These are phyloP conservation scores for Kwoniella bestiolae DNA, from an alignment of 768 basidiomycete species.

Conservation along the genomic window DNA sequence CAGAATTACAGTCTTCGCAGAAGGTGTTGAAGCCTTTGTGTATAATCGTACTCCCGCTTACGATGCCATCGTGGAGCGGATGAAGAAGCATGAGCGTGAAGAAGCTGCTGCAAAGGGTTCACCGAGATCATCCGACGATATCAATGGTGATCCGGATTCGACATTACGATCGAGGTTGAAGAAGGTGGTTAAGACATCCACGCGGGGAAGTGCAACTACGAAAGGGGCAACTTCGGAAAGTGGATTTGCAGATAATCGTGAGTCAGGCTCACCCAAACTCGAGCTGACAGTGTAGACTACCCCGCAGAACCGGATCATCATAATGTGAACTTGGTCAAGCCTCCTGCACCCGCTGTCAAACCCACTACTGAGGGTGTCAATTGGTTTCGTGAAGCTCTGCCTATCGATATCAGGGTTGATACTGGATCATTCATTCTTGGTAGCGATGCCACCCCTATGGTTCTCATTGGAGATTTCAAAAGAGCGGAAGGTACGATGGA, in stretches of 20 bases:
- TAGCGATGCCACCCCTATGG: slow-evolving; percentile 79
- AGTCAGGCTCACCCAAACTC: neutral
- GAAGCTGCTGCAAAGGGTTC: slow-evolving; percentile 8
- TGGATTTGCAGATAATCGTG: slow-evolving; percentile 20
- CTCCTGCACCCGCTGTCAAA: slow-evolving; percentile 16
- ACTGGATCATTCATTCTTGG: slow-evolving; percentile 84
- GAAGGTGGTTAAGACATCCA: slow-evolving; percentile 19
- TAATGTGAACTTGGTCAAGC: slow-evolving; percentile 17
- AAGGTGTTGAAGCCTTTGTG: slow-evolving; percentile 90
- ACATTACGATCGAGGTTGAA: slow-evolving; percentile 18
- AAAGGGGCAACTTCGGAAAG: slow-evolving; percentile 14
- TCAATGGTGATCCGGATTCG: neutral
- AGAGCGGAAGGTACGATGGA: slow-evolving; percentile 79
- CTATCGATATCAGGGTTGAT: slow-evolving; percentile 75
- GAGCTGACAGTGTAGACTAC: slow-evolving; percentile 10
- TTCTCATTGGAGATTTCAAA: slow-evolving; percentile 81
- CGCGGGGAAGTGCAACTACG: slow-evolving; percentile 9
- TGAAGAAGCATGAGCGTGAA: slow-evolving; percentile 62
- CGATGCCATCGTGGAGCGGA: slow-evolving; percentile 79
- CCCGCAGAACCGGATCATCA: slow-evolving; percentile 19
- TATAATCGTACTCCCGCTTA: slow-evolving; percentile 89
- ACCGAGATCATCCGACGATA: slow-evolving; percentile 14
- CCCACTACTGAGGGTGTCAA: slow-evolving; percentile 33
- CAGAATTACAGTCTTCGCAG: slow-evolving; percentile 75
- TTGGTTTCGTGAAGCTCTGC: slow-evolving; percentile 76